Percentiles rank a stretch among this genome's conserved stretches.
phyloP scores from a whole-genome alignment of 371 early-diverging fungal genomes.

The Cokeromyces recurvatus region DNA sequence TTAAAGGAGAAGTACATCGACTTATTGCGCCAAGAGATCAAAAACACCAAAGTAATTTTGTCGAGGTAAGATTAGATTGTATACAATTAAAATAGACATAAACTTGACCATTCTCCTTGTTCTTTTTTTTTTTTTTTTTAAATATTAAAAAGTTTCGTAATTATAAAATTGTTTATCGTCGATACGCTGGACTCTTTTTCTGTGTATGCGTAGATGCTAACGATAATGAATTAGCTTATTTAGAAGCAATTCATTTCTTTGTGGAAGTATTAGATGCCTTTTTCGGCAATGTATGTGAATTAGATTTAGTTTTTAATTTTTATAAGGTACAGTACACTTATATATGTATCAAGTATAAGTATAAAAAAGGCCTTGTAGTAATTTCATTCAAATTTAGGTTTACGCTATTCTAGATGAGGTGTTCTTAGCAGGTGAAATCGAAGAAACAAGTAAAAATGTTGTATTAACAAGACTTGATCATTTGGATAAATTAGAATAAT shows the following conservation, averaged over 20 bases:
- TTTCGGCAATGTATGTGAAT: conserved; percentile 97
- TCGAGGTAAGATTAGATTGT: conserved; percentile 89
- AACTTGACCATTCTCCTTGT: no score
- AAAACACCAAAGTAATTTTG: conserved; percentile 94
- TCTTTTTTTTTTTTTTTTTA: no score
- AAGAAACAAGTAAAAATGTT: conserved; percentile 87
- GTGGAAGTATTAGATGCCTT: conserved; percentile 97
- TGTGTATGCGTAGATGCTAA: conserved; percentile 96
- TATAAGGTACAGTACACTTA: conserved; percentile 88
- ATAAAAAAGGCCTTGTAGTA: no score
- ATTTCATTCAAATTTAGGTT: no score
- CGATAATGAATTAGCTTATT: conserved; percentile 91
- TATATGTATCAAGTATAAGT: no score
- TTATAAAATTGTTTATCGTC: conserved; percentile 94
- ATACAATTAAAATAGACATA: no score
- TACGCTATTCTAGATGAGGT: conserved; percentile 97
- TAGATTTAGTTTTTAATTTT: conserved; percentile 96
- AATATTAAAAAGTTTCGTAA: conserved; percentile 92
- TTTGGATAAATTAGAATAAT: conserved; percentile 71
- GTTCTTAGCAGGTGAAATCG: conserved; percentile 96
- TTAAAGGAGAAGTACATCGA: conserved; percentile 93
- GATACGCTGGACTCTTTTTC: conserved; percentile 96
- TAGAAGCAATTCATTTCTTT: conserved; percentile 97
- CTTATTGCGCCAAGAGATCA: conserved; percentile 94
- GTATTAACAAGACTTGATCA: conserved; percentile 72